Base-by-base conservation (phyloP, 176 grass and related monocot genomes). In the Tillandsia leiboldiana region DNA sequence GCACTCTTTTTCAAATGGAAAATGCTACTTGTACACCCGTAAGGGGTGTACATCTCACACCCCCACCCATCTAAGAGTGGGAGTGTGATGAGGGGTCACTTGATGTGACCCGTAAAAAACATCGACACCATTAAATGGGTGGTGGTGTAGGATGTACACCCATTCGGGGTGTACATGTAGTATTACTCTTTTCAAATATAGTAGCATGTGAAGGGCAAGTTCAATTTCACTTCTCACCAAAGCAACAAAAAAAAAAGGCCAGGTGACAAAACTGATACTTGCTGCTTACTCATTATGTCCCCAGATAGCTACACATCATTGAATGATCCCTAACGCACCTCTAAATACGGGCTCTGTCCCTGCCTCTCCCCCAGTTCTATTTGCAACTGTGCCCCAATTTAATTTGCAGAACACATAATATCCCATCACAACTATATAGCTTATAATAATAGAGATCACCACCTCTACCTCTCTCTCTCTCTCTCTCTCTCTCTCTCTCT, bases 241-340 rank as follows among this genome's bases (percentile, higher is more conserved):
- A 49, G 28, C 28, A 70, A 24, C 48, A 20, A 59, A 20, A 76
- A 59, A 20, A 76, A 52, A 53, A 72, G 72, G 54, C n/a, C 77
- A 73, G 58, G 70, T 62, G 62, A 26, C 67, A 69, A 51, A 65
- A 72, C 65, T 67, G 77, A 66, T 74, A 63, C 28, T 48, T 72
- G 28, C 68, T 62, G 28, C 49, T 23, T 53, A 61, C 56, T 65
- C 1, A 51, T 63, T 50, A 64, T 51, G 59, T 65, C 48, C 68
- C 22, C 56, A 83, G 74, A 78, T 53, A 78, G 75, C 63, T 64
- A 83, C 74, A 83, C 63, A 72, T 78, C 81, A 83, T 72, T 83
- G 75, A 83, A 78, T 78, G 74, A 50, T 72, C 67, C 56, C 70
- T 65, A 82, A 75, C 48, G 12, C 68, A 76, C 81, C 75, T 74